Evolutionary conservation across 2,329 filamentous ascomycete genomes (phyloP).

Genomic region (Microdochium paspali): DNA sequence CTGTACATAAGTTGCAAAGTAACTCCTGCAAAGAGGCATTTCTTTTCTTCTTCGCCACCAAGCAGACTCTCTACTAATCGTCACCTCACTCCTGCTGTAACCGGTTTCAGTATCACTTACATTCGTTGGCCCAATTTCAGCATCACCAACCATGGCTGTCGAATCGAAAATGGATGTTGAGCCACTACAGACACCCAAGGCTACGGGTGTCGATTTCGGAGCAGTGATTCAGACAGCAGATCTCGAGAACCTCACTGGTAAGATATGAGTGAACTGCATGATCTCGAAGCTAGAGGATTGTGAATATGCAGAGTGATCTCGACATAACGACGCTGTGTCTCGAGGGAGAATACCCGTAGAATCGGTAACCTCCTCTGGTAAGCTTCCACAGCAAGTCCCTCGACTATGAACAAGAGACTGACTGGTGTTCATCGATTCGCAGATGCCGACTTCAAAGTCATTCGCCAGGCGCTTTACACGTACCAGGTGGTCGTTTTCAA

Average conservation of each 20-base stretch:
- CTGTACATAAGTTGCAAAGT: too few relatives aligned
- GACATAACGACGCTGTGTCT: conserved; percentile 1
- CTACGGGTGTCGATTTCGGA: conserved; percentile 46
- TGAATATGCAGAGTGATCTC: conserved; percentile 9
- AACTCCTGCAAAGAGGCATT: too few relatives aligned
- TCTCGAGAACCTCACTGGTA: conserved; percentile 54
- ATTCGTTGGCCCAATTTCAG: too few relatives aligned
- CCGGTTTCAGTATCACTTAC: too few relatives aligned
- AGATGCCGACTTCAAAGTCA: conserved; percentile 55
- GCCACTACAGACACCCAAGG: conserved; percentile 24
- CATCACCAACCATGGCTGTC: conserved; percentile 1
- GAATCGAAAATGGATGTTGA: conserved; percentile 20
- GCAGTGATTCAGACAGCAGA: conserved; percentile 48
- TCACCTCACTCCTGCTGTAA: too few relatives aligned
- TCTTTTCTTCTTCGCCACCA: too few relatives aligned
- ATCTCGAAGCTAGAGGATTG: too few relatives aligned
- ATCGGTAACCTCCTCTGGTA: conserved; percentile 51
- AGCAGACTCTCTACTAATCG: too few relatives aligned
- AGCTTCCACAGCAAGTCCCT: conserved; percentile 12
- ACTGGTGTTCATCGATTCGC: conserved; percentile 3
- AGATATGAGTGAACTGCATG: conserved; percentile 14
- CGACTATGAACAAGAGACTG: conserved; percentile 3
- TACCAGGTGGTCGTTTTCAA: conserved; percentile 66
- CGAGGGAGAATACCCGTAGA: conserved; percentile 45
- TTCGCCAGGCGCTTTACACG: conserved; percentile 57